Percentiles rank a stretch among this genome's conserved stretches.
These are phyloP conservation scores for Colletotrichum destructivum DNA, from an alignment of 2,329 filamentous ascomycete genomes.

Conservation along the genomic window DNA sequence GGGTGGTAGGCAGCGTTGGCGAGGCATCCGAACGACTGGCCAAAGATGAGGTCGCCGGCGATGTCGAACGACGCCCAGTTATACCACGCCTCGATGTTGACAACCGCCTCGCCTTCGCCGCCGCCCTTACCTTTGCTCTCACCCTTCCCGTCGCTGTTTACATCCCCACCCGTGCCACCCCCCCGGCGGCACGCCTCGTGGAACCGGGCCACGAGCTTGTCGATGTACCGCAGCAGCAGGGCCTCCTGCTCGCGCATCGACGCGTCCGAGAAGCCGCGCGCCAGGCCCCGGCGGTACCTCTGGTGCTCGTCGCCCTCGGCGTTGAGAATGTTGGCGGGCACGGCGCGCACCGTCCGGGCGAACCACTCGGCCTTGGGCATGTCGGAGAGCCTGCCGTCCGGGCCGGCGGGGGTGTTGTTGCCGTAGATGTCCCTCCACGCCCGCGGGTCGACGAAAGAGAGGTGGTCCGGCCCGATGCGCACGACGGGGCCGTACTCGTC, in stretches of 20 bases:
- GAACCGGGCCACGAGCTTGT: conserved; percentile 44
- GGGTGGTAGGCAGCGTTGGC: conserved; percentile 45
- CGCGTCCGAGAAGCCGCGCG: conserved; percentile 49
- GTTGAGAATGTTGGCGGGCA: conserved; percentile 19
- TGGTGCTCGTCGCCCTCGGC: conserved; percentile 41
- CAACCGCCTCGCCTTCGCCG: conserved; percentile 40
- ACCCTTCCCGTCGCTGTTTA: too few species aligned
- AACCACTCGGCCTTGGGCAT: conserved; percentile 22
- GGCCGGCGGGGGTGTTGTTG: background rate
- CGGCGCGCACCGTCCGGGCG: background rate
- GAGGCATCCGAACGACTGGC: conserved; percentile 49
- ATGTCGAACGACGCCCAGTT: conserved; percentile 41
- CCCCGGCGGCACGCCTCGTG: background rate
- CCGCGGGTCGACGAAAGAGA: conserved; percentile 54
- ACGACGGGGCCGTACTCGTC: conserved; percentile 52
- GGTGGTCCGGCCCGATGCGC: conserved; percentile 55
- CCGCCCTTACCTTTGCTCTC: background rate
- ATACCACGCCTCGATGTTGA: conserved; percentile 19
- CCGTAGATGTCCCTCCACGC: conserved; percentile 60
- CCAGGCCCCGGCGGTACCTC: conserved; percentile 45
- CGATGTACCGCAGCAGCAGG: conserved; percentile 47
- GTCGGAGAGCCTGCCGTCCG: background rate
- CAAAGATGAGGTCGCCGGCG: conserved; percentile 50
- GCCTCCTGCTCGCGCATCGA: conserved; percentile 51
- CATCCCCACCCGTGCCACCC: too few species aligned